phyloP scores from a whole-genome alignment of 768 basidiomycete species.

The Cystoderma amianthinum region DNA sequence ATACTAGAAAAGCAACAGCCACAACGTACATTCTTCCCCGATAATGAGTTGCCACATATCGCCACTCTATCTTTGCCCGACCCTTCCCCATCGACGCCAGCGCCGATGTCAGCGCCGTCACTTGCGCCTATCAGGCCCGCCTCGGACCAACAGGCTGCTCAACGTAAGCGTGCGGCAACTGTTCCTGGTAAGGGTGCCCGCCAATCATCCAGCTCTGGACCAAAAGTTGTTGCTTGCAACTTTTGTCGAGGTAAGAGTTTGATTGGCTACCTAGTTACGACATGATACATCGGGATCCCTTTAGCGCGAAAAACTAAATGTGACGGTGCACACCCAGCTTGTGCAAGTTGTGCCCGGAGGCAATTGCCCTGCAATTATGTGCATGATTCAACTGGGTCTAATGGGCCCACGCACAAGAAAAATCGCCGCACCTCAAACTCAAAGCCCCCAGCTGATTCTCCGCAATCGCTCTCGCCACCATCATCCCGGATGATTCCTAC shows the following conservation, averaged over 20 bases:
- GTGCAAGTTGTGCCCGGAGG: constrained; percentile 76
- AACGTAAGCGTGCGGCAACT: constrained; percentile 64
- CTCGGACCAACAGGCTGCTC: constrained; percentile 59
- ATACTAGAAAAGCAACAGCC: constrained; percentile 15
- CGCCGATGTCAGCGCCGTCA: constrained; percentile 56
- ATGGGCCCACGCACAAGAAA: constrained; percentile 35
- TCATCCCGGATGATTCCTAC: constrained; percentile 49
- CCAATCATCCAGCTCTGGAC: constrained; percentile 60
- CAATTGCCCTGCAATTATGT: constrained; percentile 76
- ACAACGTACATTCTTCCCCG: constrained; percentile 38
- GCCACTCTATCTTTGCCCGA: constrained; percentile 61
- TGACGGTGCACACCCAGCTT: constrained; percentile 80
- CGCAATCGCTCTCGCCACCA: constrained; percentile 46
- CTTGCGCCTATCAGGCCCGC: constrained; percentile 61
- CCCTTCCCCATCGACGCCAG: constrained; percentile 45
- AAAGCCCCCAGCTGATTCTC: constrained; percentile 32
- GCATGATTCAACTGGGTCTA: constrained; percentile 42
- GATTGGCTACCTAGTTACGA: constrained; percentile 1
- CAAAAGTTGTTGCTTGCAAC: constrained; percentile 85
- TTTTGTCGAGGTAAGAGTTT: constrained; percentile 70
- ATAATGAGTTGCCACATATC: constrained; percentile 66
- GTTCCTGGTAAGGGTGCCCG: constrained; percentile 57
- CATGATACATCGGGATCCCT: no score
- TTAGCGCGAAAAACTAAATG: constrained; percentile 85
- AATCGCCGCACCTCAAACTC: constrained; percentile 50